Conservation (phyloP, 169 alveolate genomes). For the Cryptosporidium felis region DNA sequence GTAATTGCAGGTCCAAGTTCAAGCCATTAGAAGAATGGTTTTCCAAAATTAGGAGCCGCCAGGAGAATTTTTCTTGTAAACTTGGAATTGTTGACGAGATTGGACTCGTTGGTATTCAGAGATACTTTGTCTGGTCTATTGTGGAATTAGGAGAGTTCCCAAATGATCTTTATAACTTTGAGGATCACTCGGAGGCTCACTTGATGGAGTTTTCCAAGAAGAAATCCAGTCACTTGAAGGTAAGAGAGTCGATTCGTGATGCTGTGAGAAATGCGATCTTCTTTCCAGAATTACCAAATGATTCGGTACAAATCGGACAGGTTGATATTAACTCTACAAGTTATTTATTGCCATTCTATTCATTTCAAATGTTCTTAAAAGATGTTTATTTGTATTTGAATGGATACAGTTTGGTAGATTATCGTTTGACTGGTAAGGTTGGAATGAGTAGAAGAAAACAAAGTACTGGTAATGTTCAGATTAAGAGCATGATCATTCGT, state of each 20-base stretch:
- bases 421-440: background rate
- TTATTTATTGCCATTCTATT: slow-evolving; percentile 17
- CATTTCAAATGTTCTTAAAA: slow-evolving; percentile 35
- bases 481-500: background rate
- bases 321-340: too few species aligned
- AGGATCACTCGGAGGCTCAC: background rate
- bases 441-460: background rate
- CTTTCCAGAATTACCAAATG: slow-evolving; percentile 17
- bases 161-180: background rate
- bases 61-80: background rate
- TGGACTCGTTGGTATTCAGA: slow-evolving; percentile 18
- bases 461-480: background rate
- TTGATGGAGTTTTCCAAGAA: background rate
- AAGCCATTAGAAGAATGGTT: background rate
- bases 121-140: slow-evolving; percentile 50
- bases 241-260: slow-evolving; percentile 33
- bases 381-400: slow-evolving; percentile 9
- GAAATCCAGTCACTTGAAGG: slow-evolving; percentile 5
- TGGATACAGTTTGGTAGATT: background rate
- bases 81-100: background rate
- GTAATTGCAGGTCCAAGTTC: background rate
- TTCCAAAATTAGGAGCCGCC: background rate
- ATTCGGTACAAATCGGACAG: too few species aligned
- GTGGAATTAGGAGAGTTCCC: slow-evolving; percentile 57
- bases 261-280: slow-evolving; percentile 35